These are phyloP conservation scores for Vitis rupestris DNA, from an alignment of 164 flowering plant genomes.

Conservation along the genomic window DNA sequence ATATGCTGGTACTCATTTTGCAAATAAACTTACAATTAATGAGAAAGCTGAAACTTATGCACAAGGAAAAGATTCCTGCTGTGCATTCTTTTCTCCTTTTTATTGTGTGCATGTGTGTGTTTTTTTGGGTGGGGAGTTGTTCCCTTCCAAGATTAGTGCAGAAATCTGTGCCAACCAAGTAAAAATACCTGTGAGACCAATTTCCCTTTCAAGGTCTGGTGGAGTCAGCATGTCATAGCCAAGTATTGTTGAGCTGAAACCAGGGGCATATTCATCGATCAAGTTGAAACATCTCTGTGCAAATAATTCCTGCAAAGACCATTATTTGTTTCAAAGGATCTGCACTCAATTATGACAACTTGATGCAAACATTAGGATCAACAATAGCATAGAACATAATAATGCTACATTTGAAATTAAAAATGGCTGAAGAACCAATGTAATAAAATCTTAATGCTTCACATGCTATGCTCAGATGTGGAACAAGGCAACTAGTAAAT, in stretches of 20 bases:
- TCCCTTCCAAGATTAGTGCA: not conserved
- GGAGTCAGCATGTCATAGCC: slow-evolving; percentile 96
- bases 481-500: not conserved
- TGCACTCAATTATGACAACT: not conserved
- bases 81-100: no score
- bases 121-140: no score
- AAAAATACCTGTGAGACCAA: slow-evolving; percentile 81
- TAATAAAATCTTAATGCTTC: not conserved
- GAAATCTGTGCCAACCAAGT: not conserved
- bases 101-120: no score
- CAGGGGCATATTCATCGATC: slow-evolving; percentile 93
- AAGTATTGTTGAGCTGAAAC: slow-evolving; percentile 84
- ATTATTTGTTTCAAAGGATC: not conserved
- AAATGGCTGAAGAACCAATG: slow-evolving; percentile 1
- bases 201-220: slow-evolving; percentile 87
- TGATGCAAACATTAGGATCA: not conserved
- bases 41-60: no score
- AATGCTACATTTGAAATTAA: not conserved
- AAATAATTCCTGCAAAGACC: slow-evolving; percentile 64
- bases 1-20: no score
- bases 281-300: slow-evolving; percentile 80
- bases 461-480: not conserved
- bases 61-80: no score
- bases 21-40: no score
- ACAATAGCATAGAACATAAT: no score